Evolutionary conservation across 495 filamentous ascomycete species (phyloP), one percentile per base, ranked within the genome.

Genomic region (Schizothecium vesticola): DNA sequence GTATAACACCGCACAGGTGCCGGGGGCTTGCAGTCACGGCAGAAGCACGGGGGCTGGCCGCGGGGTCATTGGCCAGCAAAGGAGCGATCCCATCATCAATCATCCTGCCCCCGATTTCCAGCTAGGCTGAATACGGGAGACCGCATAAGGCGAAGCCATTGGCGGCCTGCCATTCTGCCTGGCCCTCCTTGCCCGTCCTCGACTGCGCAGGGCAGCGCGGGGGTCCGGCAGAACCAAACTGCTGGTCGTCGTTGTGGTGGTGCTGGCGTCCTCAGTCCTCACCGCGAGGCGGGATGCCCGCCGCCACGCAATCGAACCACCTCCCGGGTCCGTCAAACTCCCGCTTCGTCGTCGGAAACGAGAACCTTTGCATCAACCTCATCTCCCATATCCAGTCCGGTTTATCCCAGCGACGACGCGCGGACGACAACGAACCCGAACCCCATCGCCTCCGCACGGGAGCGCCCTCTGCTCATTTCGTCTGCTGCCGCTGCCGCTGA

Each of bases 91-190:
- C n/a, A n/a, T n/a, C n/a, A n/a, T n/a, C n/a, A n/a, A n/a, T n/a
- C n/a, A 36, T 24, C 25, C 33, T n/a, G 22, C 13, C 16, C 19
- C 19, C 55, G 5, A 5, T 16, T 56, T 56, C 56, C 24, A 65
- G 64, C 64, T 65, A 65, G 51, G 51, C 64, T 25, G 55, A 65
- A 65, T 56, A 65, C 56, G 64, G 55, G 55, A 64, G 56, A 24
- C 64, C 64, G 26, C 16, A 66, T 28, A 58, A 61, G 65, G 65
- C 65, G 65, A 66, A 66, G 65, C 64, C 57, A 65, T 65, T 65
- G 63, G 63, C 63, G 63, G 63, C 63, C 65, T 66, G 31, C 57
- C 51, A 29, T 28, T 65, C 28, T 31, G 26, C 60, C 28, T 28
- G 60, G 33, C 29, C 23, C 61, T 22, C 61, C 11, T 43, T 36